Evolutionary conservation across 352 stramenopile species (phyloP).

Genomic region (Pythium aphanidermatum): DNA sequence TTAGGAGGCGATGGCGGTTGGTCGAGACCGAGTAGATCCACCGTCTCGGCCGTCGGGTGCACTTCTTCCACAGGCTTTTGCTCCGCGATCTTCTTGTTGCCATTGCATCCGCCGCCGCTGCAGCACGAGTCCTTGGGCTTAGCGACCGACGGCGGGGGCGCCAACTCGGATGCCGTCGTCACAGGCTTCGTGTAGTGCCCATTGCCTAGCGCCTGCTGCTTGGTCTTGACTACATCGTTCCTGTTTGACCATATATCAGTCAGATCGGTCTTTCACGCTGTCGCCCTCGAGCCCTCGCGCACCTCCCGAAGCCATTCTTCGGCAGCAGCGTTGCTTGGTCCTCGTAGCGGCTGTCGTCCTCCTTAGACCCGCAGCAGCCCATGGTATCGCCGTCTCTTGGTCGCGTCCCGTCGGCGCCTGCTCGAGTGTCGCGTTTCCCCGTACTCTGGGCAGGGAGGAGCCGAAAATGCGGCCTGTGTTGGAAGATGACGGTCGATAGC

Average conservation of each 20-base stretch:
- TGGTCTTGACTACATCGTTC: slow-evolving; percentile 5
- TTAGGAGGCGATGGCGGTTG: slow-evolving; percentile 17
- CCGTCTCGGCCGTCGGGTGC: slow-evolving; percentile 24
- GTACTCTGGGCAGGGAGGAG: no score
- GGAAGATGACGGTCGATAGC: no score
- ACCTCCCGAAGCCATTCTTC: slow-evolving; percentile 27
- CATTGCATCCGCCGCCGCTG: neutral
- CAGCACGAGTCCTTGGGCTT: neutral
- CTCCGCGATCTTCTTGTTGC: neutral
- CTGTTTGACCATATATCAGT: neutral
- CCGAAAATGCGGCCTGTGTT: no score
- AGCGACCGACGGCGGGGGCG: neutral
- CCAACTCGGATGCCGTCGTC: neutral
- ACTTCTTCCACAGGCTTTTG: slow-evolving; percentile 22
- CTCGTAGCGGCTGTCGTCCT: slow-evolving; percentile 65
- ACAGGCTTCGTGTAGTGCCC: slow-evolving; percentile 12
- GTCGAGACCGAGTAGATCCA: slow-evolving; percentile 42
- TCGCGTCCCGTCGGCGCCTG: no score
- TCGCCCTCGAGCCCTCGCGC: neutral
- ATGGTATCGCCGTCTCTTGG: slow-evolving; percentile 20
- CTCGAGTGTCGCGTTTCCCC: no score
- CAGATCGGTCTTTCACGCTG: neutral
- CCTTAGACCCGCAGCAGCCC: slow-evolving; percentile 63
- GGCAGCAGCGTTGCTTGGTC: slow-evolving; percentile 43
- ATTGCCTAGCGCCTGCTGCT: slow-evolving; percentile 25